Evolutionary conservation across 1,139 yeast species (phyloP).

Genomic region (Chernovozyma aurita): DNA sequence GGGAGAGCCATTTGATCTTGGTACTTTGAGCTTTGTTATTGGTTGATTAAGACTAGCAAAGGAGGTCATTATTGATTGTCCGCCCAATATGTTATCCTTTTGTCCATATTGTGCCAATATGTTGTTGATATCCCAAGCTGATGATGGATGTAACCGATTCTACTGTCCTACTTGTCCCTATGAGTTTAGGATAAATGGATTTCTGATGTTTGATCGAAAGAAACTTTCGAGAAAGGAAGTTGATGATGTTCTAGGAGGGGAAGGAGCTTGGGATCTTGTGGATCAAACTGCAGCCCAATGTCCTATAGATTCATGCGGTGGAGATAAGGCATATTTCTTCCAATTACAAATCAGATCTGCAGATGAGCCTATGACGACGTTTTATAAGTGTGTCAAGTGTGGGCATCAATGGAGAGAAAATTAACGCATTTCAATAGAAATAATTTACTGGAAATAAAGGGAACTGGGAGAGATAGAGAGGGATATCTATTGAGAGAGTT

Average conservation of each 20-base stretch:
- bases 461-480: too few species aligned
- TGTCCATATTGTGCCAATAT: conserved; percentile 92
- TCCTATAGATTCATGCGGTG: conserved; percentile 81
- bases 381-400: conserved; percentile 89
- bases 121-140: conserved; percentile 53
- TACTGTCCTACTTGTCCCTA: conserved; percentile 94
- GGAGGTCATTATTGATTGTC: too few species aligned
- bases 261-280: conserved; percentile 98
- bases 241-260: conserved; percentile 95
- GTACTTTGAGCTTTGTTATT: too few species aligned
- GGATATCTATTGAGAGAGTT: too few species aligned
- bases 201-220: conserved; percentile 82
- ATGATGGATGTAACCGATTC: conserved; percentile 48
- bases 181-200: conserved; percentile 79
- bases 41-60: too few species aligned
- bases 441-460: too few species aligned
- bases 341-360: conserved; percentile 94
- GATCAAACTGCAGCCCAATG: conserved; percentile 89
- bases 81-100: conserved; percentile 89
- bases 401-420: conserved; percentile 97
- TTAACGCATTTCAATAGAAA: conserved; percentile 28
- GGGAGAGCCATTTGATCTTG: too few species aligned
- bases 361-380: conserved; percentile 94
- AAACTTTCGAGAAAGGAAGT: conserved; percentile 81
- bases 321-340: conserved; percentile 91